These are phyloP conservation scores for Isabelozyma rhagii DNA, from an alignment of 805 yeast species.

Conservation along the genomic window DNA sequence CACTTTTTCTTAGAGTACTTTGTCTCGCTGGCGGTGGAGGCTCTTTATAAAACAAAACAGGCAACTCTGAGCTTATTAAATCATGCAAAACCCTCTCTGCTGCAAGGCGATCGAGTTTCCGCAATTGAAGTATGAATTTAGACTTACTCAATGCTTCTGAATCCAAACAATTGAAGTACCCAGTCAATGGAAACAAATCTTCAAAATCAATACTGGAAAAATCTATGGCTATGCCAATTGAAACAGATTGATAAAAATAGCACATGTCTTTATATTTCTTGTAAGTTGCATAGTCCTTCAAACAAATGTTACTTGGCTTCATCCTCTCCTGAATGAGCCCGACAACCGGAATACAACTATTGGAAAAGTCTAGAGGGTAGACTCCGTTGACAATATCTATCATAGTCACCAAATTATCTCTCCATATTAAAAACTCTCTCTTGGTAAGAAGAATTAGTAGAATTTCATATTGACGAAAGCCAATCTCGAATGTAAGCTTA, in stretches of 20 bases:
- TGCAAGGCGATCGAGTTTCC: conserved; percentile 4
- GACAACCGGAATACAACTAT: conserved; percentile 4
- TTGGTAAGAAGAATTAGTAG: conserved; percentile 28
- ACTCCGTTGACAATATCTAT: conserved; percentile 26
- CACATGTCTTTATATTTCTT: conserved; percentile 5
- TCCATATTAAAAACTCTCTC: conserved; percentile 43
- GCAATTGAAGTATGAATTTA: conserved; percentile 4
- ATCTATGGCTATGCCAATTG: conserved; percentile 4
- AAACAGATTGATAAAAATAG: conserved; percentile 9
- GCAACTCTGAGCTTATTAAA: conserved; percentile 10
- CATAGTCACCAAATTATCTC: conserved; percentile 17
- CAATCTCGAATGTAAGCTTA: conserved; percentile 47
- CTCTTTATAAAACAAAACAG: conserved; percentile 2
- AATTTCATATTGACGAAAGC: conserved; percentile 43
- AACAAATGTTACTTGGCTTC: conserved; percentile 15
- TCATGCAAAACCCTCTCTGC: conserved; percentile 4
- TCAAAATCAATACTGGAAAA: conserved; percentile 2
- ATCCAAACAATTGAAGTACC: background rate
- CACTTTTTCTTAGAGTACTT: conserved; percentile 6
- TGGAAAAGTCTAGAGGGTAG: conserved; percentile 14
- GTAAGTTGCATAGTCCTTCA: conserved; percentile 2
- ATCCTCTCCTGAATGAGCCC: conserved; percentile 10
- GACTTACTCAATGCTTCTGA: background rate
- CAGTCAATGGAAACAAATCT: background rate
- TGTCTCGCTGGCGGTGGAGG: background rate